Conservation (phyloP, 805 yeast genomes). For the Wickerhamomyces canadensis region DNA sequence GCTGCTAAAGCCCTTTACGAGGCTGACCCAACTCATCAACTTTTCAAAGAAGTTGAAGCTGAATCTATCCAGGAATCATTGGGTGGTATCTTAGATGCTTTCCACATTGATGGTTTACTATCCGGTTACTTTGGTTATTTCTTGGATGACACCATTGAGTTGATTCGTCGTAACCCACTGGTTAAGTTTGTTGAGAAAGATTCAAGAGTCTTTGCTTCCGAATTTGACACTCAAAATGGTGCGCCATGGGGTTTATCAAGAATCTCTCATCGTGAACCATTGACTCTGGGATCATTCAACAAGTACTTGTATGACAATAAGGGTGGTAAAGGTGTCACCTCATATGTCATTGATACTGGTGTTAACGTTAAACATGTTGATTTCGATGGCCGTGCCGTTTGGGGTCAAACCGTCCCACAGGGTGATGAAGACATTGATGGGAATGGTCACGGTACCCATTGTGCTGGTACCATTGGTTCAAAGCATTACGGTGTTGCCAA, state of each 20-base stretch:
- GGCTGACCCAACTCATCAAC: slow-evolving; percentile 29
- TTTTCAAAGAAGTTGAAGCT: slow-evolving; percentile 29
- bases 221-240: slow-evolving; percentile 65
- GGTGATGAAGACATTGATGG: slow-evolving; percentile 73
- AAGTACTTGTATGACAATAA: slow-evolving; percentile 66
- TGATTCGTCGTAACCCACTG: slow-evolving; percentile 60
- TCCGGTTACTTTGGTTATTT: slow-evolving; percentile 86
- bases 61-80: slow-evolving; percentile 23
- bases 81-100: slow-evolving; percentile 58
- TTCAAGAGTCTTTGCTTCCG: slow-evolving; percentile 59
- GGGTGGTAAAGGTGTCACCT: slow-evolving; percentile 80
- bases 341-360: slow-evolving; percentile 91
- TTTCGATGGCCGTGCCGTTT: slow-evolving; percentile 75
- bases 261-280: slow-evolving; percentile 73
- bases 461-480: slow-evolving; percentile 94
- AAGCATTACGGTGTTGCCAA: slow-evolving; percentile 79
- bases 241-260: slow-evolving; percentile 96
- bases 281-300: slow-evolving; percentile 63
- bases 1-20: slow-evolving; percentile 32
- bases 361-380: slow-evolving; percentile 69
- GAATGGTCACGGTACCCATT: slow-evolving; percentile 94
- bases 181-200: slow-evolving; percentile 73
- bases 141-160: slow-evolving; percentile 65
- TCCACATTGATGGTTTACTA: slow-evolving; percentile 51
- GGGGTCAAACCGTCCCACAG: slow-evolving; percentile 80